Conservation (phyloP, 208 protist genomes). For the Leptomonas pyrrhocoris region DNA sequence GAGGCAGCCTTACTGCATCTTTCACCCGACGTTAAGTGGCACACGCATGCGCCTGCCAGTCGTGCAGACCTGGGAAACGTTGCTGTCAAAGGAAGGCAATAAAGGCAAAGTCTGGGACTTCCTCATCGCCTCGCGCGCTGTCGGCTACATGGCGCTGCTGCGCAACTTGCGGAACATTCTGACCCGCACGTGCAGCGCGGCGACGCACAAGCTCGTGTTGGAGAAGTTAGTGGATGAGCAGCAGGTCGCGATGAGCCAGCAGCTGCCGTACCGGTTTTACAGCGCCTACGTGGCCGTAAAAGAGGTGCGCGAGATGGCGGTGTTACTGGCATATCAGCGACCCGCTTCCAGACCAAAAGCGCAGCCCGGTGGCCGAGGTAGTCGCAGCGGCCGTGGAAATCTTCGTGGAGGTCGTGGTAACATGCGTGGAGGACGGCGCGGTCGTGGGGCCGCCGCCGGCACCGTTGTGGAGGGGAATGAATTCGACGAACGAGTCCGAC, state of each 20-base stretch:
- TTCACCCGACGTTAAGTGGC: constrained; percentile 71
- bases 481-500: neutral
- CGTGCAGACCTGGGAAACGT: constrained; percentile 94
- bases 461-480: constrained; percentile 66
- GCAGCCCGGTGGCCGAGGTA: neutral
- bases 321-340: neutral
- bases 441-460: constrained; percentile 56
- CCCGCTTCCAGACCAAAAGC: neutral
- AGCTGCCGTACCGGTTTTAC: constrained; percentile 95
- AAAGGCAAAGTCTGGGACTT: constrained; percentile 88
- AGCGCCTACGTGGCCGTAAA: constrained; percentile 90
- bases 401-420: constrained; percentile 12
- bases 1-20: constrained; percentile 38
- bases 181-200: constrained; percentile 50
- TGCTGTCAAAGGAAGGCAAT: constrained; percentile 88
- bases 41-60: constrained; percentile 93
- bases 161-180: constrained; percentile 96
- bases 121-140: constrained; percentile 73
- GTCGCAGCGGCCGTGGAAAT: neutral
- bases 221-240: constrained; percentile 52
- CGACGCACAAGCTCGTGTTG: constrained; percentile 66
- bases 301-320: constrained; percentile 18
- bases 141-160: constrained; percentile 96
- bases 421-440: constrained; percentile 35
- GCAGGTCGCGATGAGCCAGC: constrained; percentile 74